Evolutionary conservation across 805 yeast species (phyloP).

Genomic region (Candida takata): DNA sequence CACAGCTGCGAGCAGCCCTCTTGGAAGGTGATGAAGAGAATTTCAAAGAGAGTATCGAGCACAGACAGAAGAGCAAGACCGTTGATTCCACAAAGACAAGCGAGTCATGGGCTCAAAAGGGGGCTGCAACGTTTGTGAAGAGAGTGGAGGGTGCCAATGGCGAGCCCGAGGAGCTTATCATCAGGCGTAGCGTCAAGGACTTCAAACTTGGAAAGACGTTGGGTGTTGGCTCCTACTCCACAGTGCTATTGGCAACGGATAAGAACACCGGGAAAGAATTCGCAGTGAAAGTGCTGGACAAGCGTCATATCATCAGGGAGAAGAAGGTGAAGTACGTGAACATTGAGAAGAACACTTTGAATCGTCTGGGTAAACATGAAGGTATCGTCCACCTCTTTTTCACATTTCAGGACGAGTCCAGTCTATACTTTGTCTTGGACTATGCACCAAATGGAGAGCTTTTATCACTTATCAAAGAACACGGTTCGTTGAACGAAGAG

Average conservation of each 20-base stretch:
- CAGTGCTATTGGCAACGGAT: constrained; percentile 83
- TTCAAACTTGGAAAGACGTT: constrained; percentile 82
- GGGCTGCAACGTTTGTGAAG: constrained; percentile 51
- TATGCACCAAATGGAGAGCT: constrained; percentile 79
- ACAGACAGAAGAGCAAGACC: not conserved
- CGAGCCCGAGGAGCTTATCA: constrained; percentile 42
- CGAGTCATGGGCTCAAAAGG: constrained; percentile 30
- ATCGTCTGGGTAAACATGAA: constrained; percentile 50
- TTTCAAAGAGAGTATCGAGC: not conserved
- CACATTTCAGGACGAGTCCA: constrained; percentile 73
- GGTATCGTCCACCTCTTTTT: constrained; percentile 66
- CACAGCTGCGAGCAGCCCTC: constrained; percentile 3
- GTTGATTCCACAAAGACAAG: not conserved
- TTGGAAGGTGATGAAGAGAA: constrained; percentile 3
- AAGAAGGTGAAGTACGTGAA: constrained; percentile 81
- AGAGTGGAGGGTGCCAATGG: constrained; percentile 40
- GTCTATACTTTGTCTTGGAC: constrained; percentile 68
- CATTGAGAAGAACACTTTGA: constrained; percentile 74
- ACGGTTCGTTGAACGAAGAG: constrained; percentile 66
- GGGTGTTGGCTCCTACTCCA: constrained; percentile 96
- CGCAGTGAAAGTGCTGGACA: constrained; percentile 72
- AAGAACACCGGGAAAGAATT: constrained; percentile 65
- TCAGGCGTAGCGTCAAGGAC: constrained; percentile 61
- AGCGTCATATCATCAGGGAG: constrained; percentile 71
- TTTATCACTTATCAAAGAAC: constrained; percentile 55